phyloP scores from a whole-genome alignment of 176 grass and related monocot species.

The Raddia distichophylla region DNA sequence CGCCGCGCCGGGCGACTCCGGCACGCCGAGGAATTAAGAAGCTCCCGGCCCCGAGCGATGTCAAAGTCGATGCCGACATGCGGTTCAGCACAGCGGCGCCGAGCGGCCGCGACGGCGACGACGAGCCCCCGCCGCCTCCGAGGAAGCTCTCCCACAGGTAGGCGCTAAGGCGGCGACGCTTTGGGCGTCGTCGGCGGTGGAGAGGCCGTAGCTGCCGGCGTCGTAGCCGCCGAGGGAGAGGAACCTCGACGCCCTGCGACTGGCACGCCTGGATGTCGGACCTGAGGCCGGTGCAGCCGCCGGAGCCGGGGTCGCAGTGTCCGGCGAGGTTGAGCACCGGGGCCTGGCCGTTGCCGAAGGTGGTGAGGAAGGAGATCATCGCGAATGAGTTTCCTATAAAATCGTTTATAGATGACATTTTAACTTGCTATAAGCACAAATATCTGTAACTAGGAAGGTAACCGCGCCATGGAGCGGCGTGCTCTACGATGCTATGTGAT shows the following conservation, averaged over 20 bases:
- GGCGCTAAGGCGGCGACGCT: conserved; percentile 35
- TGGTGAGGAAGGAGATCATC: too few relatives aligned
- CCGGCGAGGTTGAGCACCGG: too few relatives aligned
- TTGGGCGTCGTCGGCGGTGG: conserved; percentile 56
- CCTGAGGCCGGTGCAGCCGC: conserved; percentile 30
- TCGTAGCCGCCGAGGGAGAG: conserved; percentile 63
- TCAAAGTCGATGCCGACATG: conserved; percentile 80
- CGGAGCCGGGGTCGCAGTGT: too few relatives aligned
- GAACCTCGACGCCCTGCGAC: conserved; percentile 56
- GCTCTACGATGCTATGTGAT: too few relatives aligned
- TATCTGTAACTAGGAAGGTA: too few relatives aligned
- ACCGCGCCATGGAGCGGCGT: too few relatives aligned
- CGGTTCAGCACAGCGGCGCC: conserved; percentile 73
- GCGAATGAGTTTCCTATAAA: too few relatives aligned
- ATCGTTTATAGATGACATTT: too few relatives aligned
- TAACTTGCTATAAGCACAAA: too few relatives aligned
- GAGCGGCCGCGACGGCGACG: conserved; percentile 40
- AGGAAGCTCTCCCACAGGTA: conserved; percentile 83
- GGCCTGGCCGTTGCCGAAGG: too few relatives aligned
- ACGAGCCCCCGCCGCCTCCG: conserved; percentile 23
- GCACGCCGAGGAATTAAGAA: conserved; percentile 60
- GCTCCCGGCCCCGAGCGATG: conserved; percentile 44
- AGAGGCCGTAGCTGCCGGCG: conserved; percentile 42
- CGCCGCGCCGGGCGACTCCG: too few relatives aligned
- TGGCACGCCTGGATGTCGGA: conserved; percentile 61